These are phyloP conservation scores for Dendrothele bispora DNA, from an alignment of 768 basidiomycete genomes.

Conservation along the genomic window DNA sequence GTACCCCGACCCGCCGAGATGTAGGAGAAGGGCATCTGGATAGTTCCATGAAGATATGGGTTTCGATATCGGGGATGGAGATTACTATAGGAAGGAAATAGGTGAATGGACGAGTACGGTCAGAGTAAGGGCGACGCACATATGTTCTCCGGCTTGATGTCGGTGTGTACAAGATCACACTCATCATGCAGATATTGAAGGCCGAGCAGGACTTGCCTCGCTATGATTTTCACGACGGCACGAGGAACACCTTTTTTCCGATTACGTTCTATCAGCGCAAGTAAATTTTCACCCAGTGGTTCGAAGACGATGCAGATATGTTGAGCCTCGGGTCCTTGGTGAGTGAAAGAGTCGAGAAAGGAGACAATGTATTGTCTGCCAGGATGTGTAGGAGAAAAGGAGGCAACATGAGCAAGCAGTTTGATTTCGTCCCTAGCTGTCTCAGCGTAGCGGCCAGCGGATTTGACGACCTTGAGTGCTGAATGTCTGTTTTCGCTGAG, in stretches of 20 bases:
- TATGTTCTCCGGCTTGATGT: conserved; percentile 95
- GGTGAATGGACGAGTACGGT: conserved; percentile 18
- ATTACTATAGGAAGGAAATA: conserved; percentile 57
- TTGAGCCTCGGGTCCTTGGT: conserved; percentile 65
- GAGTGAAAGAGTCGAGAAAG: conserved; percentile 87
- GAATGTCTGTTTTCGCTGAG: conserved; percentile 72
- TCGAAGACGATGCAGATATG: conserved; percentile 94
- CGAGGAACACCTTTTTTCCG: conserved; percentile 84
- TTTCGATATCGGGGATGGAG: conserved; percentile 78
- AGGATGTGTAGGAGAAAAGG: conserved; percentile 70
- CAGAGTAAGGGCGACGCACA: conserved; percentile 51
- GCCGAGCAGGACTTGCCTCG: conserved; percentile 84
- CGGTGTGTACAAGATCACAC: conserved; percentile 90
- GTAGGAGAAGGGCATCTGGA: conserved; percentile 68
- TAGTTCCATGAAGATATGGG: conserved; percentile 70
- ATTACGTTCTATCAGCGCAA: conserved; percentile 73
- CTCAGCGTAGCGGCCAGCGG: conserved; percentile 92
- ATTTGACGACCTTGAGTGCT: conserved; percentile 94
- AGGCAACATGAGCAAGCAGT: conserved; percentile 73
- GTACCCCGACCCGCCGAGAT: conserved; percentile 80
- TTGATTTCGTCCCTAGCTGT: conserved; percentile 97
- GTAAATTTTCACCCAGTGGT: conserved; percentile 77
- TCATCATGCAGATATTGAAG: conserved; percentile 92
- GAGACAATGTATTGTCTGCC: conserved; percentile 83
- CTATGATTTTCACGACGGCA: conserved; percentile 80